Evolutionary conservation across 1,139 yeast genomes (phyloP), one percentile per base, ranked within the genome.

Genomic region (Pneumocystis murina): DNA sequence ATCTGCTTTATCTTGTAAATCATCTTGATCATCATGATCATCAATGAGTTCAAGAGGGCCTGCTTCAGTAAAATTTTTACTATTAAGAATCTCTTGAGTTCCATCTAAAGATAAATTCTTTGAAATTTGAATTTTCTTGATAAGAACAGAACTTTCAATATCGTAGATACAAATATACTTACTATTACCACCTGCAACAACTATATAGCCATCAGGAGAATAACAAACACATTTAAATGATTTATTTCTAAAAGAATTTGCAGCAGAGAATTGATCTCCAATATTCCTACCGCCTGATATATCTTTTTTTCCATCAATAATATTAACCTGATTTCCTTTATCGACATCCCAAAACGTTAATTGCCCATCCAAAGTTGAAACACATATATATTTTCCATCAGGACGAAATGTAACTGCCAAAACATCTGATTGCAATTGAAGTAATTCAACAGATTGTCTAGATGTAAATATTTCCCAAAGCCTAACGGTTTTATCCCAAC

Each of bases 401-500:
- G 97, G 97, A 71, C 96, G 82, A 82, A 92, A 82, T 0, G 89
- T 81, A 59, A 94, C 78, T 41, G 90, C 80, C 68, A 92, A 78
- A n/a, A 89, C 96, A 73, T 92, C 98, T 54, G 92, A 82, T 66
- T 81, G 82, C 39, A 89, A 82, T 70, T 87, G 90, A 70, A 92
- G 82, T 4, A 98, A 97, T 74, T 92, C 99, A 61, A 88, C 95
- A 61, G 84, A 84, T 71, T 85, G 90, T 0, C 89, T 80, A 69
- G 96, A 82, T 24, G 78, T 71, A 73, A 92, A 92, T 59, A 92
- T 84, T 72, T 85, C 87, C 99, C 99, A 92, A 14, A 92, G 79
- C 69, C 98, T 79, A 14, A 91, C 85, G 1, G 97, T 89, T 70
- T 86, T 87, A 75, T 92, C 99, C 99, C 99, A 94, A 36, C 96